Evolutionary conservation across 169 alveolate species (phyloP), one percentile per base, ranked within the genome.

Genomic region (Amoebophrya sp.): DNA sequence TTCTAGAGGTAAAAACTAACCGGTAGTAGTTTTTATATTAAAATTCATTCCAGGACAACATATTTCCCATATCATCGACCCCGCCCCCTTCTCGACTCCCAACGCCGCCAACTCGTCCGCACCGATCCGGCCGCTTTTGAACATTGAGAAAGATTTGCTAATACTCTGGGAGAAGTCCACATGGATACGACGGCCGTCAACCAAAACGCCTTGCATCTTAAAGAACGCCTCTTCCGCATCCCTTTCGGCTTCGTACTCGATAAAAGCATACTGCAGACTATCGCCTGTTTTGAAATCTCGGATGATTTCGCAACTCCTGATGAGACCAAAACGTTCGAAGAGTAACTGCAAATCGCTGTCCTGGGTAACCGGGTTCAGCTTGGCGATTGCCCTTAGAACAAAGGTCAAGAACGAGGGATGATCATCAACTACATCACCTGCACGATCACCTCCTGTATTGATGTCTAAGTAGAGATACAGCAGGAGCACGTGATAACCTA

Each of bases 241-340:
- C 77, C 97, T 97, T 76, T 97, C 98, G 89, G 97, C 97, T 93
- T 98, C 99, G 95, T 97, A 99, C 93, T 98, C 99, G n/a, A 98
- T 97, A 94, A 99, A 99, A 6, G 99, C 99, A 95, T 99, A 98
- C 94, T 98, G 98, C 33, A 98, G 95, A 2, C 99, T 97, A 89
- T 98, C 98, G 40, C 99, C 99, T 0, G 99, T 98, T 93, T 98
- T 97, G 95, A 98, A 98, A 94, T 99, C 99, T 93, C 98, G 95
- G 38, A 99, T 96, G 41, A 99, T 97, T 90, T 98, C 97, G 93
- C 99, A 98, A 90, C 96, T 95, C 90, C 94, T 95, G n/a, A 99
- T 97, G 29, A 95, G 95, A 0, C 99, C 99, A 94, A 98, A 99
- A 94, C 95, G 91, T 0, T 93, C 90, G 94, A 99, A 99, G 40